Conservation (phyloP, 1,284 basidiomycete genomes). For the Termitomyces sp. region DNA sequence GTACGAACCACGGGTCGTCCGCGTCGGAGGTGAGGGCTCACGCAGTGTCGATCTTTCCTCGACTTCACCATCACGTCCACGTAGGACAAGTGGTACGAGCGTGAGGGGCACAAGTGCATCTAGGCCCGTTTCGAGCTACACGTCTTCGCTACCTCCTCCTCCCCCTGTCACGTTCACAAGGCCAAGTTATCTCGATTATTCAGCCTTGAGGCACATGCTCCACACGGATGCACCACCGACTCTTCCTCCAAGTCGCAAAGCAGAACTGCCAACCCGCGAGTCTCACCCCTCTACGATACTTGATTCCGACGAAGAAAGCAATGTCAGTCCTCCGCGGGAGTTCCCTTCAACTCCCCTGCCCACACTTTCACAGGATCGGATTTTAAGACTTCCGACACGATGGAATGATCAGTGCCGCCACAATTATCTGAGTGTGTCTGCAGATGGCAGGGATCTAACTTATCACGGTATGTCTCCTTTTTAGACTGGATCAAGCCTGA, state of each 20-base stretch:
- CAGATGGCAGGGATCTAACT: conserved; percentile 66
- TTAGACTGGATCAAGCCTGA: background rate
- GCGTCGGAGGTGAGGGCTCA: conserved; percentile 41
- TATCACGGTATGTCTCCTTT: conserved; percentile 48
- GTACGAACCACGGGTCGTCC: conserved; percentile 65
- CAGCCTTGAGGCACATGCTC: conserved; percentile 62
- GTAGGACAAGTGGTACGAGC: conserved; percentile 39
- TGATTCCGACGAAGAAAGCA: conserved; percentile 65
- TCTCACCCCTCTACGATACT: conserved; percentile 22
- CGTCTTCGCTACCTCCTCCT: conserved; percentile 20
- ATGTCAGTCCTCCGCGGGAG: conserved; percentile 42
- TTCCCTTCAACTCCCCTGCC: conserved; percentile 22
- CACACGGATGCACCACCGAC: conserved; percentile 52
- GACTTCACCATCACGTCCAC: conserved; percentile 37
- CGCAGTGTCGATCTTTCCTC: conserved; percentile 37
- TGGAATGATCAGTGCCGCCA: conserved; percentile 72
- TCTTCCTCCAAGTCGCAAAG: conserved; percentile 35
- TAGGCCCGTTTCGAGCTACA: conserved; percentile 11
- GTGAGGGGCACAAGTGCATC: conserved; percentile 27
- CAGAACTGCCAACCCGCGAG: conserved; percentile 23
- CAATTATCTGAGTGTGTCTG: conserved; percentile 53
- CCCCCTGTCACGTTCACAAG: conserved; percentile 47
- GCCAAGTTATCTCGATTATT: conserved; percentile 71
- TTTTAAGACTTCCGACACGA: conserved; percentile 64
- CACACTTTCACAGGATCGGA: conserved; percentile 33